A percentile compares a stretch with the other conserved stretches of the same genome.
Evolutionary conservation across 352 stramenopile genomes (phyloP).

Genomic region (Blastocystis sp.): DNA sequence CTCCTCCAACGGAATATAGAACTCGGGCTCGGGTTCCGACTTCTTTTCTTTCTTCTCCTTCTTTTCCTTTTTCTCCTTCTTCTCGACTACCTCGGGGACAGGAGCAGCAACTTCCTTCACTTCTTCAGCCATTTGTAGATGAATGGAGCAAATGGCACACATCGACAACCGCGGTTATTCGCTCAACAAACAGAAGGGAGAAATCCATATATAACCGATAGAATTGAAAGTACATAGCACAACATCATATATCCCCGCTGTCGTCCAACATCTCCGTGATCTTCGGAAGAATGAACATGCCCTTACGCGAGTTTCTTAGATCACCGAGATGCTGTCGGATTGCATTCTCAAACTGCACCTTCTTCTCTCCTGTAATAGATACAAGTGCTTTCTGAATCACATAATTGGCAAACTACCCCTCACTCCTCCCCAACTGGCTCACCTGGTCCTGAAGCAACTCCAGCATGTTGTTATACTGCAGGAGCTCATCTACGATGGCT

Average conservation of each 20-base stretch:
- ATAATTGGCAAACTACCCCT: conserved; percentile 87
- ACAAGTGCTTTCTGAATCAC: conserved; percentile 87
- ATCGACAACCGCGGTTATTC: neutral
- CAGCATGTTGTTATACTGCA: neutral
- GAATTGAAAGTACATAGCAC: neutral
- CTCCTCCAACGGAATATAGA: conserved; percentile 21
- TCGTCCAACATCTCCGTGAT: neutral
- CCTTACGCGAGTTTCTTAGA: neutral
- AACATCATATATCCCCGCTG: neutral
- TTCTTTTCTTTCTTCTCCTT: conserved; percentile 17
- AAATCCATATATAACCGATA: neutral
- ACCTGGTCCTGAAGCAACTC: neutral
- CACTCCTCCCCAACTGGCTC: neutral
- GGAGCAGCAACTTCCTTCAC: too few species aligned
- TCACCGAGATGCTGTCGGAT: conserved; percentile 80
- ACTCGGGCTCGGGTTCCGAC: conserved; percentile 5
- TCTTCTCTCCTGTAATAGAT: conserved; percentile 82
- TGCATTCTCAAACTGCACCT: conserved; percentile 78
- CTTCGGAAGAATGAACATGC: conserved; percentile 26
- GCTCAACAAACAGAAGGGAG: neutral
- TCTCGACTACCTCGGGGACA: neutral
- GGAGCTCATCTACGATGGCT: conserved; percentile 69
- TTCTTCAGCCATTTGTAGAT: neutral
- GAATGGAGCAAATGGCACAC: neutral
- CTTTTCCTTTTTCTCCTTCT: neutral